Base-by-base conservation (phyloP, 148 eudicot genomes). In the Euryodendron excelsum region DNA sequence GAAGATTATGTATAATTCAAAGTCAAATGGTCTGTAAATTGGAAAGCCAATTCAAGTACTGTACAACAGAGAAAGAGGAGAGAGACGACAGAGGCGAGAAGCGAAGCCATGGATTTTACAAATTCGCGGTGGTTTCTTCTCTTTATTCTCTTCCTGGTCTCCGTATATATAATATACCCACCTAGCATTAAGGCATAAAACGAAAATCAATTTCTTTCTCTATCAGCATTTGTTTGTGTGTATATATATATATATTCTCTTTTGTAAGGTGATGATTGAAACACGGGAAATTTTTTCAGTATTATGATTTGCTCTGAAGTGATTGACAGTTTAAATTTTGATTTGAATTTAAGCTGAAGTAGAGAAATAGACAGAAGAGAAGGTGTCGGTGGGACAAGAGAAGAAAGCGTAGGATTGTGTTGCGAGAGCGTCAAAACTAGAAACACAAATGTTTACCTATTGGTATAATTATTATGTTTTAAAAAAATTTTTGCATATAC, bases 121-220 rank as follows among this genome's bases (percentile, higher is more conserved):
- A 56, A 20, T 56, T 56, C 11, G 27, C 3, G 4, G 27, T 20
- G 3, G 50, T 10, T 50, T 80, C 77, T n/a, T n/a, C n/a, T n/a
- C n/a, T n/a, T n/a, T n/a, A n/a, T 68, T 62, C 66, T 64, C 25
- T 41, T 25, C 45, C 63, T 25, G 25, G 80, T 80, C 55, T 15
- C 76, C 11, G 65, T 69, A 14, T 30, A 78, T n/a, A 61, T 23
- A n/a, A n/a, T n/a, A n/a, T n/a, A n/a, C n/a, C 28, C 78, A 80
- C 34, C 41, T 74, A 37, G 79, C 78, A 25, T 31, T 77, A 52
- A 82, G 65, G 69, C 69, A 66, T 50, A 68, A 72, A 82, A 13
- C 30, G 85, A 82, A 79, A 85, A 78, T 21, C 25, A 6, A 15
- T 50, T 58, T 75, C 66, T 74, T 8, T 69, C 48, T 45, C 0